Evolutionary conservation across 371 early-diverging fungal genomes (phyloP).

Genomic region (Sporodiniella umbellata): DNA sequence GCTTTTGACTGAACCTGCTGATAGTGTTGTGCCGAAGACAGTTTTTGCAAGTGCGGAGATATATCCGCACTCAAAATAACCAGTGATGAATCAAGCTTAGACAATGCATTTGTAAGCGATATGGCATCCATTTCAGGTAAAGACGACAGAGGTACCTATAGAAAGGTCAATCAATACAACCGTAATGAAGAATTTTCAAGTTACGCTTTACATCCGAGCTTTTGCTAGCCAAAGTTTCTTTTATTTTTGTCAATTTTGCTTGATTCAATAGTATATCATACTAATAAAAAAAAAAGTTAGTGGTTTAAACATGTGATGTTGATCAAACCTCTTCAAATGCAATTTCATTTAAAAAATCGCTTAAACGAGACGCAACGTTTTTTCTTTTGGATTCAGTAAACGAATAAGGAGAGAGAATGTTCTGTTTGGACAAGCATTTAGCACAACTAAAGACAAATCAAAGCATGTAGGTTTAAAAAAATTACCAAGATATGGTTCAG

Average conservation of each 20-base stretch:
- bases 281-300: slow-evolving; percentile 7
- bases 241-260: slow-evolving; percentile 41
- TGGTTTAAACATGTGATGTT: background rate
- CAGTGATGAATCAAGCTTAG: slow-evolving; percentile 68
- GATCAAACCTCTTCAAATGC: slow-evolving; percentile 41
- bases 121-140: slow-evolving; percentile 56
- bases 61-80: slow-evolving; percentile 46
- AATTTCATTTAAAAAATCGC: slow-evolving; percentile 26
- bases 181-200: background rate
- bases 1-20: slow-evolving; percentile 39
- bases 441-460: background rate
- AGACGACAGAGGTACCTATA: slow-evolving; percentile 58
- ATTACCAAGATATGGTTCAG: slow-evolving; percentile 66
- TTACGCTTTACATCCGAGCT: slow-evolving; percentile 29
- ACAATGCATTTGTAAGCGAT: slow-evolving; percentile 51
- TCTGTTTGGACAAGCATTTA: background rate
- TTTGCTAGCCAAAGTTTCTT: slow-evolving; percentile 31
- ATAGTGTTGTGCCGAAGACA: slow-evolving; percentile 40
- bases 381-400: slow-evolving; percentile 36
- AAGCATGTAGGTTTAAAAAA: background rate
- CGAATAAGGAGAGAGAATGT: slow-evolving; percentile 26
- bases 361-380: slow-evolving; percentile 22
- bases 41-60: slow-evolving; percentile 45
- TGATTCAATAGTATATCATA: slow-evolving; percentile 37
- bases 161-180: background rate